These are phyloP conservation scores for Penicillium coprophilum DNA, from an alignment of 495 filamentous ascomycete species.

Conservation along the genomic window DNA sequence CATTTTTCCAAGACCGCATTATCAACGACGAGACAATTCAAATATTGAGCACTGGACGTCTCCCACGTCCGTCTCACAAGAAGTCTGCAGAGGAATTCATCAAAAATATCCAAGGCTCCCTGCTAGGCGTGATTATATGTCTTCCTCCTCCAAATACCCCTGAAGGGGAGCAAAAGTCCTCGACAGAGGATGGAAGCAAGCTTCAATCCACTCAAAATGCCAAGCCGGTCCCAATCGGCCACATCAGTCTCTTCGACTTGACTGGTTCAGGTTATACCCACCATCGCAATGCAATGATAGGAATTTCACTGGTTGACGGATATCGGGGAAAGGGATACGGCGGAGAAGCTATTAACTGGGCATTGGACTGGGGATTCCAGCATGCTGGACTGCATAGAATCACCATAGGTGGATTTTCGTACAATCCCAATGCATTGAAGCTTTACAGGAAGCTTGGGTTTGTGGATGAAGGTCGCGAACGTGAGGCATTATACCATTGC, in stretches of 20 bases:
- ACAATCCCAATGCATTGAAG: constrained; percentile 42
- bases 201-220: not conserved
- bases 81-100: not conserved
- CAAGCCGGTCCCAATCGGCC: constrained; percentile 2
- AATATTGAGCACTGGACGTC: not conserved
- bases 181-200: not conserved
- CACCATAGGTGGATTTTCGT: constrained; percentile 33
- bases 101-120: not conserved
- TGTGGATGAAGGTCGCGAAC: constrained; percentile 45
- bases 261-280: constrained; percentile 15
- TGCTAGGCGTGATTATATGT: constrained; percentile 9
- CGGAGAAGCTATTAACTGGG: constrained; percentile 52
- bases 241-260: not conserved
- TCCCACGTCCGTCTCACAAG: not conserved
- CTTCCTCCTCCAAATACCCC: not conserved
- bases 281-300: constrained; percentile 44
- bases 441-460: constrained; percentile 53
- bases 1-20: not conserved
- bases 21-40: constrained; percentile 1
- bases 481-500: constrained; percentile 43
- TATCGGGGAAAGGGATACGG: constrained; percentile 54
- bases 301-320: constrained; percentile 35
- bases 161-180: not conserved
- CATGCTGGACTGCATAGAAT: constrained; percentile 46
- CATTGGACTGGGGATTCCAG: constrained; percentile 48